These are phyloP conservation scores for Trichoderma sp. DNA, from an alignment of 2,329 filamentous ascomycete species.

Conservation along the genomic window DNA sequence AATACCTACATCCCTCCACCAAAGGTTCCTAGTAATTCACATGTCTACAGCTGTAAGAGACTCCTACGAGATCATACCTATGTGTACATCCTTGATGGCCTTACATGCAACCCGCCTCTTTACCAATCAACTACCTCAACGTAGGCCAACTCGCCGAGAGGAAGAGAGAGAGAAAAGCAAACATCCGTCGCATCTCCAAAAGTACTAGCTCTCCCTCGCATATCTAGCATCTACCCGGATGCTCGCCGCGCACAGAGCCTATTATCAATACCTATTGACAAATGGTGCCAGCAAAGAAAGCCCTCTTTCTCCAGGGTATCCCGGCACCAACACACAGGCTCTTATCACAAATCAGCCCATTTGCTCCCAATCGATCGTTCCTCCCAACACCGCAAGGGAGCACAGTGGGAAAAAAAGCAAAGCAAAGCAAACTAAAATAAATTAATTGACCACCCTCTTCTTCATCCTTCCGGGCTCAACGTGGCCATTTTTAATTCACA, in stretches of 20 bases:
- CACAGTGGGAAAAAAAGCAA: not conserved
- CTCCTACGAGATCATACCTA: not conserved
- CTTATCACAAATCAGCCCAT: slow-evolving; percentile 2
- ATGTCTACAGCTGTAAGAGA: not conserved
- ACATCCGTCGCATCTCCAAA: not conserved
- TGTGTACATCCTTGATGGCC: not conserved
- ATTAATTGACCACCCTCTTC: slow-evolving; percentile 2
- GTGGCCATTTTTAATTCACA: not conserved
- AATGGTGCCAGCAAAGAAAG: not conserved
- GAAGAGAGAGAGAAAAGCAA: not conserved
- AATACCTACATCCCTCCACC: not conserved
- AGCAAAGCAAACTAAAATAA: not conserved
- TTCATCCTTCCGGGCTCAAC: not conserved
- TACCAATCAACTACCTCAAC: not conserved
- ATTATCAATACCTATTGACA: not conserved
- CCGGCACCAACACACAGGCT: not conserved
- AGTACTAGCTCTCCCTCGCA: not conserved
- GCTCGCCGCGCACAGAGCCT: not conserved
- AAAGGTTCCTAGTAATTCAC: not conserved
- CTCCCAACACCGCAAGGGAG: not conserved
- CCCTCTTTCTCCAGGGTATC: not conserved
- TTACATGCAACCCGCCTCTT: not conserved
- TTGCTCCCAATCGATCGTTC: not conserved
- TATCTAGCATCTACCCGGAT: not conserved
- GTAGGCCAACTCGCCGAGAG: not conserved